These are phyloP conservation scores for Melampsora larici-populina DNA, from an alignment of 1,284 basidiomycete genomes.

Conservation along the genomic window DNA sequence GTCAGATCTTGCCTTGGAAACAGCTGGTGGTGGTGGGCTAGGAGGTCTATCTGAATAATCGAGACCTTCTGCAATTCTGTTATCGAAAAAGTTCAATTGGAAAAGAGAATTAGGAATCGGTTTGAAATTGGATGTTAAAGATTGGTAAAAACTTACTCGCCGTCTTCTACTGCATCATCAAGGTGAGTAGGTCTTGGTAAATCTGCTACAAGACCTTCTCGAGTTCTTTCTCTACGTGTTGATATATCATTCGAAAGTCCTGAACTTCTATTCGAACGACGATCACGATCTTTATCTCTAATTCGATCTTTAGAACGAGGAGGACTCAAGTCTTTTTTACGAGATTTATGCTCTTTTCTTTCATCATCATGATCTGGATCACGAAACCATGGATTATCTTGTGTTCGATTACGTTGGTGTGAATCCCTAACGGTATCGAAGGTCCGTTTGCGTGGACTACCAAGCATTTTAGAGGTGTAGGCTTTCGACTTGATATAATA, in stretches of 20 bases:
- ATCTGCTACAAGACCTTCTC: not conserved
- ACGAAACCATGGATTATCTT: slow-evolving; percentile 42
- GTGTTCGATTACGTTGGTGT: not conserved
- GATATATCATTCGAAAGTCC: not conserved
- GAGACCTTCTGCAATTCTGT: slow-evolving; percentile 27
- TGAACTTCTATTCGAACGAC: not conserved
- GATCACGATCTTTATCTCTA: not conserved
- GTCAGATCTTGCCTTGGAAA: not conserved
- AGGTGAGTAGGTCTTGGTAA: slow-evolving; percentile 6
- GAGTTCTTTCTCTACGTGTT: slow-evolving; percentile 3
- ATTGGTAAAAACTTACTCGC: slow-evolving; percentile 21
- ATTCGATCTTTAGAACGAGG: slow-evolving; percentile 2
- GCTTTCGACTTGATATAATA: no score
- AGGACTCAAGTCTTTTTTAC: not conserved
- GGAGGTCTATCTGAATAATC: slow-evolving; percentile 20
- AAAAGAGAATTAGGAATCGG: not conserved
- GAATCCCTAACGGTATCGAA: slow-evolving; percentile 25
- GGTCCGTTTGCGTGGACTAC: slow-evolving; percentile 34
- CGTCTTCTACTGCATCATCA: slow-evolving; percentile 42
- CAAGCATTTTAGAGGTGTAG: slow-evolving; percentile 2
- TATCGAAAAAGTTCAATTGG: not conserved
- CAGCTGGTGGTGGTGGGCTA: slow-evolving; percentile 16
- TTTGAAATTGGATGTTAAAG: not conserved
- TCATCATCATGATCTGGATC: slow-evolving; percentile 21
- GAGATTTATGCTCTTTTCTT: slow-evolving; percentile 3